Conservation (phyloP, 2,329 filamentous ascomycete genomes). For the Fusarium incarnatum region DNA sequence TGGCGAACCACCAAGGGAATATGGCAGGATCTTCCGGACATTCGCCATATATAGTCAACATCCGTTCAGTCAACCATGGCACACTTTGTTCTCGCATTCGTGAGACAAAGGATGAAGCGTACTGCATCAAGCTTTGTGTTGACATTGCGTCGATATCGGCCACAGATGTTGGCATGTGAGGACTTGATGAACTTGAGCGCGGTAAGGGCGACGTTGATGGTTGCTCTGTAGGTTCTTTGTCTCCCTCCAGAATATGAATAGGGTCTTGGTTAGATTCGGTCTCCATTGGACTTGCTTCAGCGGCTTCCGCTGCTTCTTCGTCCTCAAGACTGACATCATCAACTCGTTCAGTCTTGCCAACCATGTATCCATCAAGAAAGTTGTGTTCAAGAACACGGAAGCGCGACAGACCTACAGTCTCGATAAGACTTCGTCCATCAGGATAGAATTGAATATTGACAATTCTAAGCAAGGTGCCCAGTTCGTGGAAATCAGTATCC, state of each 20-base stretch:
- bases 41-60: conserved; percentile 80
- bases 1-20: conserved; percentile 93
- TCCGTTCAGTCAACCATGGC: conserved; percentile 78
- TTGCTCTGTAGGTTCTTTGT: conserved; percentile 7
- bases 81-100: conserved; percentile 76
- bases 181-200: conserved; percentile 8
- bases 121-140: conserved; percentile 75
- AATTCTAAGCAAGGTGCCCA: conserved; percentile 84
- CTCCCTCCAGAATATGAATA: neutral
- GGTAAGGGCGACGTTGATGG: conserved; percentile 2
- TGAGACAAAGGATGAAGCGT: conserved; percentile 74
- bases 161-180: conserved; percentile 11
- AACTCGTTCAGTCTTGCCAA: conserved; percentile 80
- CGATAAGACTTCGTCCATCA: conserved; percentile 84
- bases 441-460: conserved; percentile 77
- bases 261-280: neutral
- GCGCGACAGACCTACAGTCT: conserved; percentile 79
- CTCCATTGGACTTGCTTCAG: conserved; percentile 59
- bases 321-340: conserved; percentile 86
- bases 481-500: conserved; percentile 69
- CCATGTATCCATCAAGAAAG: conserved; percentile 79
- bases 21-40: conserved; percentile 79
- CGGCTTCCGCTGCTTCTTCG: conserved; percentile 80
- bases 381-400: conserved; percentile 77
- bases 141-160: conserved; percentile 61